Evolutionary conservation across 2,329 filamentous ascomycete genomes (phyloP).

Genomic region (Zymoseptoria pseudotritici): DNA sequence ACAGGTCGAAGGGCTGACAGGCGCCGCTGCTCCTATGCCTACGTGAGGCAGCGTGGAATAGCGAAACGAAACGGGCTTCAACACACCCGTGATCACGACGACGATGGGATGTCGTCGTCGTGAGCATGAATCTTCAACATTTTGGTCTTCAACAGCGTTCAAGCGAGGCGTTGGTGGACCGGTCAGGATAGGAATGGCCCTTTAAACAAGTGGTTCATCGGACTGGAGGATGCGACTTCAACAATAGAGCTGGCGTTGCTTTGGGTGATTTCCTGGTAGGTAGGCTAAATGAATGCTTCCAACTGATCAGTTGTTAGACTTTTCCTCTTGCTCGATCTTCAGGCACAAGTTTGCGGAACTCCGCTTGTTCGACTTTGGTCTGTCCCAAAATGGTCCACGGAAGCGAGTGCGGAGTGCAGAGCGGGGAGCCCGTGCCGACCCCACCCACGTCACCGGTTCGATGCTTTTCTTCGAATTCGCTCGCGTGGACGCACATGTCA

Average conservation of each 20-base stretch:
- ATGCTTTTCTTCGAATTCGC: neutral
- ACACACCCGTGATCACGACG: neutral
- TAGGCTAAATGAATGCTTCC: neutral
- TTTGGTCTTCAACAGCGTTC: conserved; percentile 16
- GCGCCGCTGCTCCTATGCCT: conserved; percentile 25
- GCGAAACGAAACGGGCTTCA: neutral
- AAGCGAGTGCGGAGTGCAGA: neutral
- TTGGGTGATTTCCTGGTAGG: neutral
- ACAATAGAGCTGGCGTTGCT: neutral
- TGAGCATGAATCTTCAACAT: conserved; percentile 13
- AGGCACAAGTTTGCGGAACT: neutral
- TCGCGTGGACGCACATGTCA: neutral
- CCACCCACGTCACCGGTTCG: neutral
- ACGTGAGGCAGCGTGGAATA: conserved; percentile 6
- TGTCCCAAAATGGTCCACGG: neutral
- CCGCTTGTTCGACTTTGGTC: neutral
- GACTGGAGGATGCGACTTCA: neutral
- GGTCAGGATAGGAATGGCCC: neutral
- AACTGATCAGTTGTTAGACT: neutral
- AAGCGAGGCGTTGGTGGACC: conserved; percentile 16
- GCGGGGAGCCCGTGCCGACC: neutral
- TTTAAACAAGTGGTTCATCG: neutral
- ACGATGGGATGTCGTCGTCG: neutral
- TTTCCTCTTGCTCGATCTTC: neutral
- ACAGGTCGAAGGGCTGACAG: conserved; percentile 30